Evolutionary conservation across 2,329 filamentous ascomycete species (phyloP).

Genomic region (Calonectria multiphialidica): DNA sequence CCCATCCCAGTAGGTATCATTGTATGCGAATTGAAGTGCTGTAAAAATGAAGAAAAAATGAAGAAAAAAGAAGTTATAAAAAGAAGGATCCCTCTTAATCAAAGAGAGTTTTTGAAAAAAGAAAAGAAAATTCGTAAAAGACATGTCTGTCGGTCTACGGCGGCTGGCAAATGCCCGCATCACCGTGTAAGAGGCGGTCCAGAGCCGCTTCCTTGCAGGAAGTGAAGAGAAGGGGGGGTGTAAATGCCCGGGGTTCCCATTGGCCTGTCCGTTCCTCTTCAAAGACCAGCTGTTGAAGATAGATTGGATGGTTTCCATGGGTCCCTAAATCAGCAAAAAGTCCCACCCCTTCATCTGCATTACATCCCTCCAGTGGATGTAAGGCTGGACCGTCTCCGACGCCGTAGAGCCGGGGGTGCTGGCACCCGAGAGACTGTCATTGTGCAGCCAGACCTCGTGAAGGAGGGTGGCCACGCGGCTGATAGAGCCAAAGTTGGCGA

Average conservation of each 20-base stretch:
- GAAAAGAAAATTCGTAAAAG: constrained; percentile 37
- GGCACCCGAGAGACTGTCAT: constrained; percentile 64
- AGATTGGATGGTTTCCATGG: constrained; percentile 24
- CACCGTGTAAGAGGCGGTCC: constrained; percentile 45
- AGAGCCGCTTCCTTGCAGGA: constrained; percentile 38
- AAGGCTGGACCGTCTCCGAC: constrained; percentile 63
- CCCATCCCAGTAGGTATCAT: constrained; percentile 52
- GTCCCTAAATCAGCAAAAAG: constrained; percentile 83
- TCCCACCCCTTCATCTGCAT: constrained; percentile 95
- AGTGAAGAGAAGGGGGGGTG: constrained; percentile 35
- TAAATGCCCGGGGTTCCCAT: constrained; percentile 26
- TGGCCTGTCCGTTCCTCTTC: constrained; percentile 43
- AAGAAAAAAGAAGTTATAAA: constrained; percentile 27
- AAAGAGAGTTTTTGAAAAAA: constrained; percentile 32
- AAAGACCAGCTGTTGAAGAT: constrained; percentile 53
- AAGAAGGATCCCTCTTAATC: constrained; percentile 41
- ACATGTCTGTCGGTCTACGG: constrained; percentile 27
- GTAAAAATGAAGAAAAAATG: constrained; percentile 36
- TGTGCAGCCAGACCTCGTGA: constrained; percentile 86
- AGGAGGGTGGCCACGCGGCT: constrained; percentile 85
- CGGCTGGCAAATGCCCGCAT: constrained; percentile 53
- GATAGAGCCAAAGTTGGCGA: constrained; percentile 85
- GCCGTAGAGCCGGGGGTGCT: constrained; percentile 51
- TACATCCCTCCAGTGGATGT: constrained; percentile 93
- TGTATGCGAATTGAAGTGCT: constrained; percentile 43